Percentiles rank a stretch among this genome's conserved stretches.
Conservation (phyloP, 768 basidiomycete species). For the Pleurotus platypus region DNA sequence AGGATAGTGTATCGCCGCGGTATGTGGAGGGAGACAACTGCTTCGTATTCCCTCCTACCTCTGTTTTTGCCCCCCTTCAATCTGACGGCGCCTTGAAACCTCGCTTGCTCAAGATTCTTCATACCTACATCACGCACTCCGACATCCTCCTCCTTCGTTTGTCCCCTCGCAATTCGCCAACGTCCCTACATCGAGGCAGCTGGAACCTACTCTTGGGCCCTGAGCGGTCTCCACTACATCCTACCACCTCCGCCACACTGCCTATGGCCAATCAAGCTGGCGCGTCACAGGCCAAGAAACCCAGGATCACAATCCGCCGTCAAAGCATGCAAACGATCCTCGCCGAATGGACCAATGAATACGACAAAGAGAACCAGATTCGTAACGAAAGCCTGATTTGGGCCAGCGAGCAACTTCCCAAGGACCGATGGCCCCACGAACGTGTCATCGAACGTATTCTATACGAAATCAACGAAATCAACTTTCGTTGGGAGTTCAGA, state of each 20-base stretch:
- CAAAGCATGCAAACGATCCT: no score
- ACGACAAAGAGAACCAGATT: neutral
- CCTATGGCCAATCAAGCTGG: no score
- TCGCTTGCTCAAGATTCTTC: neutral
- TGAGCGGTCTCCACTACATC: no score
- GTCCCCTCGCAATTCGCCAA: no score
- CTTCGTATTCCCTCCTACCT: neutral
- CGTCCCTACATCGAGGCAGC: no score
- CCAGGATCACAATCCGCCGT: no score
- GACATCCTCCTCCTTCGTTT: neutral
- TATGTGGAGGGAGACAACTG: neutral
- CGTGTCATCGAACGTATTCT: neutral
- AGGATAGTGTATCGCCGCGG: neutral
- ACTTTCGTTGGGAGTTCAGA: neutral
- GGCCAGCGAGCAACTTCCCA: neutral
- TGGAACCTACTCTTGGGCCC: no score
- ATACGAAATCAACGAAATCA: neutral
- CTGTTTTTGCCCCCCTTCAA: neutral
- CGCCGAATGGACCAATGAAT: no score
- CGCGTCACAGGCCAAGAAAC: no score
- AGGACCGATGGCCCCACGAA: neutral
- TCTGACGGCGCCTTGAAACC: neutral
- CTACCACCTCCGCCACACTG: no score
- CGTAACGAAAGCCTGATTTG: neutral
- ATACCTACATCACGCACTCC: neutral